Conservation (phyloP, 352 stramenopile species). For the Thraustochytrium sp. region DNA sequence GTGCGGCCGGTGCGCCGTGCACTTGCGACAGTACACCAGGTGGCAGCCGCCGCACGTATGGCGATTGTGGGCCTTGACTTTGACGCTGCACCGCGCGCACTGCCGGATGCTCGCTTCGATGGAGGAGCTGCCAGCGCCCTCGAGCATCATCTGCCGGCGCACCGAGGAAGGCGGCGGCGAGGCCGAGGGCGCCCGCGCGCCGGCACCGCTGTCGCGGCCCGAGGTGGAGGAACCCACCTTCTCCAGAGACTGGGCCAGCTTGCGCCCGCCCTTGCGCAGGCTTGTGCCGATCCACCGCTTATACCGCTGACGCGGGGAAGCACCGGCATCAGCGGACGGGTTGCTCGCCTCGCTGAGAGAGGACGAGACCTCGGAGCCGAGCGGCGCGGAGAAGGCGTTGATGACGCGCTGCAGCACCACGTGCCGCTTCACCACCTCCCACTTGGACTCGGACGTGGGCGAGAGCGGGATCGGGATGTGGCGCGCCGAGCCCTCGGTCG, state of each 20-base stretch:
- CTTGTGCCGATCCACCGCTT: no score
- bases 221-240: no score
- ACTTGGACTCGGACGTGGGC: slow-evolving; percentile 16
- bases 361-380: neutral
- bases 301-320: neutral
- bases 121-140: neutral
- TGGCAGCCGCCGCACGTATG: slow-evolving; percentile 9
- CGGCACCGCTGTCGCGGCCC: neutral
- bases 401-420: slow-evolving; percentile 4
- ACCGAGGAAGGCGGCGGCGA: neutral
- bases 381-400: neutral
- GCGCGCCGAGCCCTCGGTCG: neutral
- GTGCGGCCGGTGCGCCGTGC: slow-evolving; percentile 3
- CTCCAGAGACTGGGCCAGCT: no score
- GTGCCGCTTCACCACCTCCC: slow-evolving; percentile 15
- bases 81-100: neutral
- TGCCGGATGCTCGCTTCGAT: neutral
- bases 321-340: neutral
- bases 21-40: neutral
- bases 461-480: slow-evolving; percentile 18
- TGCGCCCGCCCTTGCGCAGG: no score
- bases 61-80: neutral
- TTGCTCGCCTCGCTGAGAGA: neutral
- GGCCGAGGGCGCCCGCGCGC: neutral
- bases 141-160: neutral